Evolutionary conservation across 116 monocot genomes (phyloP), one percentile per base, ranked within the genome.

Genomic region (Zostera marina): DNA sequence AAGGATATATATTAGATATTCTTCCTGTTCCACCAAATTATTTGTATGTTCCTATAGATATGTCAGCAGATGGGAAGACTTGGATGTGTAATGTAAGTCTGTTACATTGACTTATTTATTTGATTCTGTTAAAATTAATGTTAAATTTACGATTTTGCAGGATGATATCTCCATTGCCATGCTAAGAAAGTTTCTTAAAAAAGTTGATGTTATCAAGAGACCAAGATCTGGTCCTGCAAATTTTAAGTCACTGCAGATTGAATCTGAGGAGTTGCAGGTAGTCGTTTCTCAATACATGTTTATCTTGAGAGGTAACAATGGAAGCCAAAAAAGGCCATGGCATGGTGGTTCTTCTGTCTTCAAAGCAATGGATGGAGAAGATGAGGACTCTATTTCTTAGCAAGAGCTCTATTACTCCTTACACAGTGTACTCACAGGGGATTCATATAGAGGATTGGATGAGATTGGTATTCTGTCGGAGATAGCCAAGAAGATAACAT

Each of bases 21-120:
- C 69, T 96, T 24, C 85, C 89, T 21, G 85, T 96, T n/a, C 96
- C 96, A 17, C 96, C 96, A n/a, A 96, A 96, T 46, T 96, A 89
- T 61, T 72, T 96, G 17, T 75, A 68, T 58, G 70, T 82, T 20
- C 85, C 88, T 49, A 76, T 5, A 32, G 32, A 32, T 32, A 82
- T 22, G 68, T 82, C 53, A 69, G 32, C 79, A 42, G 96, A 96
- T 72, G 89, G 89, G 41, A 80, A 80, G 55, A 80, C 72, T 62
- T 69, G 79, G 38, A 81, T 88, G 66, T 80, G 79, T 26, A 80
- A 77, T 49, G 96, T 96, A 68, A 63, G 96, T 77, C 21, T 40
- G 8, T 41, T 59, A 16, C 16, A 12, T 41, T 56, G 5, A 3
- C 4, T 21, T 20, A 22, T 59, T 26, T 26, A 10, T 21, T 59